Conservation (phyloP, 345 rosid species). For the Citrus unshiu region DNA sequence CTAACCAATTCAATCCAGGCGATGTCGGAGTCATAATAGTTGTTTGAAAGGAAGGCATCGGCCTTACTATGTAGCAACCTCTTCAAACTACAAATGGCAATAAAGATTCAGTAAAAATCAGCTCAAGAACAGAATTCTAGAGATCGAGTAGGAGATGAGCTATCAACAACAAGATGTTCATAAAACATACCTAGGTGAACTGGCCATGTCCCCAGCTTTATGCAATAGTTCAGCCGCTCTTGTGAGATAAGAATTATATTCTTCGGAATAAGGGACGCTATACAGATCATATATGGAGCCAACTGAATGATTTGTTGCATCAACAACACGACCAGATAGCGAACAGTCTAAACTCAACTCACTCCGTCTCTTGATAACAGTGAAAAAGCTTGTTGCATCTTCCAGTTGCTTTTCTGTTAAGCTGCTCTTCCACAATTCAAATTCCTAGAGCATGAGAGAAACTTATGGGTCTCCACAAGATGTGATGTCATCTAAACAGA, state of each 20-base stretch:
- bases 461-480: conserved; percentile 5
- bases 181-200: conserved; percentile 67
- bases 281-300: conserved; percentile 47
- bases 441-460: conserved; percentile 53
- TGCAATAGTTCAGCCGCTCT: conserved; percentile 72
- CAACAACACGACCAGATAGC: conserved; percentile 23
- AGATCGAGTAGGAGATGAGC: background rate
- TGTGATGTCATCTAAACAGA: background rate
- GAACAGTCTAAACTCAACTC: conserved; percentile 47
- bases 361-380: conserved; percentile 63
- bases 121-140: background rate
- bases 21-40: conserved; percentile 83
- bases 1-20: conserved; percentile 99
- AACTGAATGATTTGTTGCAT: conserved; percentile 23
- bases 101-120: conserved; percentile 18
- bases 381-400: conserved; percentile 73
- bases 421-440: conserved; percentile 58
- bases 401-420: conserved; percentile 49
- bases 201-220: conserved; percentile 77
- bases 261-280: conserved; percentile 61
- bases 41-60: conserved; percentile 83
- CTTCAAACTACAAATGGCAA: conserved; percentile 61
- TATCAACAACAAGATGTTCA: conserved; percentile 4
- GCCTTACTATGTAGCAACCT: conserved; percentile 84
- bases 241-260: conserved; percentile 57